phyloP scores from a whole-genome alignment of 1,284 basidiomycete species.

The Ustilago xerochloae region DNA sequence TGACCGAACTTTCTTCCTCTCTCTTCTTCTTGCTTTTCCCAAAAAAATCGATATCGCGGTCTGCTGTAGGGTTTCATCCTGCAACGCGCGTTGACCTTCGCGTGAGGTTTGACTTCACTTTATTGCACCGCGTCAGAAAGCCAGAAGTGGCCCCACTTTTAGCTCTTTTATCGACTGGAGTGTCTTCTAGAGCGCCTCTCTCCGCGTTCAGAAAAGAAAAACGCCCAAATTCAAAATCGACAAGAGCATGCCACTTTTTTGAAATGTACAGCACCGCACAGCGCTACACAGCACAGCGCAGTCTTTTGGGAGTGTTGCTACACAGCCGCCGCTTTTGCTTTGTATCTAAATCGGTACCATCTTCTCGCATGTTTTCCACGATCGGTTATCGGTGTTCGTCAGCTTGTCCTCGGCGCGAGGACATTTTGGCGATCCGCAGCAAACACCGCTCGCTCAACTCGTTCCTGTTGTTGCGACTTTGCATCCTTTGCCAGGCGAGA shows the following conservation, averaged over 20 bases:
- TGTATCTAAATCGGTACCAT: background rate
- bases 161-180: too few relatives aligned
- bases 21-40: too few relatives aligned
- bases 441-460: background rate
- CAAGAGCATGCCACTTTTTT: background rate
- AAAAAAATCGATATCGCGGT: too few relatives aligned
- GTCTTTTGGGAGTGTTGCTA: background rate
- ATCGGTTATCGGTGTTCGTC: constrained; percentile 1
- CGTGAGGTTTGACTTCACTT: too few relatives aligned
- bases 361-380: background rate
- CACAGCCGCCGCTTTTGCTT: background rate
- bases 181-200: too few relatives aligned
- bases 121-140: background rate
- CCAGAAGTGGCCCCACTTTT: constrained; percentile 11
- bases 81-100: constrained; percentile 1
- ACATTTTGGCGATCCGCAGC: background rate
- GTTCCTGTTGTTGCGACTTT: background rate
- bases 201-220: too few relatives aligned
- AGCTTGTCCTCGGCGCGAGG: background rate
- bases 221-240: background rate
- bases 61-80: too few relatives aligned
- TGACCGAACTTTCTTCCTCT: too few relatives aligned
- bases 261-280: background rate
- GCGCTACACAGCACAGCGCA: background rate
- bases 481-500: background rate